Conservation (phyloP, 2,329 filamentous ascomycete genomes). For the Neofusicoccum kwambonambiense region DNA sequence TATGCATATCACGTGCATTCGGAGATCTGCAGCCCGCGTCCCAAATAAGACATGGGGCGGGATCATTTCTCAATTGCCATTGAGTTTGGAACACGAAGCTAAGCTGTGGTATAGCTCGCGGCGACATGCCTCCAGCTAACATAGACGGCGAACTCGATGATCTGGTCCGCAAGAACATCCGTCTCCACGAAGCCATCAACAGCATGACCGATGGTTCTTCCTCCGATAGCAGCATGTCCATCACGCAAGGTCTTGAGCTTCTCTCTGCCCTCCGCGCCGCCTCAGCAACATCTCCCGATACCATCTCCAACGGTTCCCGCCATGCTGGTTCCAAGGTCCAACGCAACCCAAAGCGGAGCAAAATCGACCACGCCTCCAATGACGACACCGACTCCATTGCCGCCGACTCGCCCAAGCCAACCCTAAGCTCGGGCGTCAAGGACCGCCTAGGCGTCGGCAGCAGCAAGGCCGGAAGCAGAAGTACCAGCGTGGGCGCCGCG, state of each 20-base stretch:
- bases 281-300: slow-evolving; percentile 14
- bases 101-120: slow-evolving; percentile 29
- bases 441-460: slow-evolving; percentile 30
- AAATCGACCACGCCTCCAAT: slow-evolving; percentile 32
- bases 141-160: slow-evolving; percentile 48
- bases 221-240: slow-evolving; percentile 40
- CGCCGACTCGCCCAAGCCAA: slow-evolving; percentile 32
- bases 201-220: slow-evolving; percentile 45
- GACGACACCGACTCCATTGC: slow-evolving; percentile 41
- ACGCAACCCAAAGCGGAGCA: slow-evolving; percentile 35
- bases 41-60: too few relatives aligned
- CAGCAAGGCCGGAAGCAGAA: slow-evolving; percentile 38
- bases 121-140: slow-evolving; percentile 35
- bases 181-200: slow-evolving; percentile 46
- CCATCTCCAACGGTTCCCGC: slow-evolving; percentile 44
- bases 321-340: slow-evolving; percentile 36
- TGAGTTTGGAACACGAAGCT: neutral
- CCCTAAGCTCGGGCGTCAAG: slow-evolving; percentile 13
- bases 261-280: slow-evolving; percentile 45
- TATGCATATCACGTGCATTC: neutral
- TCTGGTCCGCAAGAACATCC: slow-evolving; percentile 49
- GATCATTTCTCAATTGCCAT: neutral
- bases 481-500: slow-evolving; percentile 45
- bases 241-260: slow-evolving; percentile 45
- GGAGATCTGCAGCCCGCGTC: too few relatives aligned